Conservation (phyloP, 139 green algal genomes). For the Gonium pectorale region DNA sequence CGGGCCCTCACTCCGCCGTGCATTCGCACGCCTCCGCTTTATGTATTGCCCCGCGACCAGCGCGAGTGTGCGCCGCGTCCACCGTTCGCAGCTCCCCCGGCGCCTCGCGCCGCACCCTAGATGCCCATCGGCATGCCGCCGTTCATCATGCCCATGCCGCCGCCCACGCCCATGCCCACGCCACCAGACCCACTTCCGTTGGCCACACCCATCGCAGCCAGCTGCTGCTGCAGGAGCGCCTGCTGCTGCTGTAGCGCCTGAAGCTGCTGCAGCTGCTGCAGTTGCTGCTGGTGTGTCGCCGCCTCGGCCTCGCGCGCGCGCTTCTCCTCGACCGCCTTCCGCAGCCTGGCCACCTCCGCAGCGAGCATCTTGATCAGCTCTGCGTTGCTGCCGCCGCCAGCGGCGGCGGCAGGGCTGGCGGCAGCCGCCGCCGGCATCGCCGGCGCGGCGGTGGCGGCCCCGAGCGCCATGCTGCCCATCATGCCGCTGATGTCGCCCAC, state of each 20-base stretch:
- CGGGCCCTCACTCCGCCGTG: no score
- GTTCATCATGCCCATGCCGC: background rate
- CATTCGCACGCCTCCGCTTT: no score
- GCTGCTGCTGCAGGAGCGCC: conserved; percentile 21
- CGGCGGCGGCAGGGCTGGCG: background rate
- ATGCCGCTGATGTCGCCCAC: background rate
- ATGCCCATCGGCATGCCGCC: conserved; percentile 41
- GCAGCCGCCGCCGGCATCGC: background rate
- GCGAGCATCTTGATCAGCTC: conserved; percentile 55
- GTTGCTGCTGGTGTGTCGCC: background rate
- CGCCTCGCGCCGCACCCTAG: no score
- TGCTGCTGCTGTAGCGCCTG: conserved; percentile 24
- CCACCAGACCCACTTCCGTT: no score
- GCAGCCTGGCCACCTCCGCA: conserved; percentile 46
- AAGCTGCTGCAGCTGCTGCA: conserved; percentile 1
- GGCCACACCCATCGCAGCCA: conserved; percentile 3
- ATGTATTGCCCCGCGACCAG: no score
- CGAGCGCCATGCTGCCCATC: conserved; percentile 25
- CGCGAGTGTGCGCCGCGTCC: no score
- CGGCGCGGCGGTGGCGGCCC: no score
- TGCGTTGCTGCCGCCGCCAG: background rate
- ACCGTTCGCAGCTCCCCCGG: no score
- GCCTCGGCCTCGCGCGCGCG: conserved; percentile 7
- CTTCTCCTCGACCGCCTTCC: conserved; percentile 52
- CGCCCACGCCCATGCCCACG: background rate